Conservation (phyloP, 1,284 basidiomycete species). For the Stereum hirsutum region DNA sequence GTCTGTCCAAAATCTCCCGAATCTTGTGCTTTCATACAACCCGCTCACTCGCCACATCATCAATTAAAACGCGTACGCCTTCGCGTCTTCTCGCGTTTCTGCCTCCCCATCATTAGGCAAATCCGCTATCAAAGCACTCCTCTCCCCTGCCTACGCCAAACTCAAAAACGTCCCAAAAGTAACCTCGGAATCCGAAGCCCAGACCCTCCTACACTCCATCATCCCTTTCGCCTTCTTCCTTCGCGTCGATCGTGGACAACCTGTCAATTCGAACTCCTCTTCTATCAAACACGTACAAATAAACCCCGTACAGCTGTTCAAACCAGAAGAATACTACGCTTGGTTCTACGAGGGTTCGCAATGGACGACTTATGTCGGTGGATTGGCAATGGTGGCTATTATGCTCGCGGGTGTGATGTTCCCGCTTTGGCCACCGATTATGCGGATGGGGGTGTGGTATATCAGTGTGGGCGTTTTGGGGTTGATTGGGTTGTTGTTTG, state of each 20-base stretch:
- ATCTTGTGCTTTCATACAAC: neutral
- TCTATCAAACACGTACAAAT: conserved; percentile 79
- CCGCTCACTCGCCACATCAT: neutral
- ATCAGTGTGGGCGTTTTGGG: conserved; percentile 84
- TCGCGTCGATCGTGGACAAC: conserved; percentile 73
- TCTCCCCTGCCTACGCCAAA: conserved; percentile 88
- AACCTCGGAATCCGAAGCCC: conserved; percentile 72
- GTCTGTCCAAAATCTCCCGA: conserved; percentile 33
- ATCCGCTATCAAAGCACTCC: conserved; percentile 85
- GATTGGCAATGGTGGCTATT: conserved; percentile 84
- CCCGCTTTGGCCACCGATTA: conserved; percentile 91
- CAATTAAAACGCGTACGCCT: neutral
- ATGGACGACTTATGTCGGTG: conserved; percentile 90
- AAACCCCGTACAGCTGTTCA: conserved; percentile 77
- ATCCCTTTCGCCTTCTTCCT: conserved; percentile 88
- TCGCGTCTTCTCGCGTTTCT: conserved; percentile 7
- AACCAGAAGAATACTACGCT: conserved; percentile 77
- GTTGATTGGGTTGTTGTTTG: conserved; percentile 88
- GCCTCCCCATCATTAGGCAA: too few relatives aligned
- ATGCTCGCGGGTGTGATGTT: conserved; percentile 99
- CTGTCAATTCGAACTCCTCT: conserved; percentile 49
- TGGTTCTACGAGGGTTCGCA: conserved; percentile 98
- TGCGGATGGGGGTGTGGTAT: conserved; percentile 97
- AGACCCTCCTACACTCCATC: conserved; percentile 57
- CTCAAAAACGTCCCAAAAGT: conserved; percentile 79